A percentile compares a stretch with the other conserved stretches of the same genome.
phyloP scores from a whole-genome alignment of 371 early-diverging fungal genomes.

The Mucor irregularis region DNA sequence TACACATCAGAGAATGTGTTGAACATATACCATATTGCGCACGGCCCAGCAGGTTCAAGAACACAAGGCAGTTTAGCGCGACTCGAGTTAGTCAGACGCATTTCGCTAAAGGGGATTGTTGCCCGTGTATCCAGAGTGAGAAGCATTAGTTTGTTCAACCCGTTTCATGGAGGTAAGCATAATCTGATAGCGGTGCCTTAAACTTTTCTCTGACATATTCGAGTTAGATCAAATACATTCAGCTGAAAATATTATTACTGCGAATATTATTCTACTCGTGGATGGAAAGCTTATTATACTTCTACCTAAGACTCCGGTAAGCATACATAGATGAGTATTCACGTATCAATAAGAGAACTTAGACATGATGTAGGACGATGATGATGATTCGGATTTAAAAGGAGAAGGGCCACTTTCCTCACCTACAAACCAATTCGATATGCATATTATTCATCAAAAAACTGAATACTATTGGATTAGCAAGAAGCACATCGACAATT shows the following conservation, averaged over 20 bases:
- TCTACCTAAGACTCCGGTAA: conserved; percentile 38
- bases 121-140: conserved; percentile 53
- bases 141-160: conserved; percentile 53
- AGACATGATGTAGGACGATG: conserved; percentile 30
- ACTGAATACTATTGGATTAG: conserved; percentile 79
- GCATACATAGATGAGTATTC: not conserved
- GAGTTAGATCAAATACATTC: conserved; percentile 34
- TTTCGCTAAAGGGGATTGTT: conserved; percentile 69
- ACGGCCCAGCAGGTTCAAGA: not conserved
- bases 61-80: conserved; percentile 17
- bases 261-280: conserved; percentile 50
- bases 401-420: not conserved
- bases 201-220: too few relatives aligned
- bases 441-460: conserved; percentile 60
- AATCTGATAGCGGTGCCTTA: too few relatives aligned
- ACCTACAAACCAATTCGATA: conserved; percentile 46
- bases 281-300: conserved; percentile 53
- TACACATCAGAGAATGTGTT: conserved; percentile 75
- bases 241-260: conserved; percentile 33
- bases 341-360: too few relatives aligned
- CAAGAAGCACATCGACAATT: conserved; percentile 52
- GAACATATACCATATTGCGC: conserved; percentile 32
- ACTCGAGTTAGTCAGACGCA: conserved; percentile 61
- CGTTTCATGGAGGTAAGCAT: conserved; percentile 24
- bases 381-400: conserved; percentile 28